Evolutionary conservation across 768 basidiomycete genomes (phyloP), one percentile per base, ranked within the genome.

Genomic region (Amanita jacksonii): DNA sequence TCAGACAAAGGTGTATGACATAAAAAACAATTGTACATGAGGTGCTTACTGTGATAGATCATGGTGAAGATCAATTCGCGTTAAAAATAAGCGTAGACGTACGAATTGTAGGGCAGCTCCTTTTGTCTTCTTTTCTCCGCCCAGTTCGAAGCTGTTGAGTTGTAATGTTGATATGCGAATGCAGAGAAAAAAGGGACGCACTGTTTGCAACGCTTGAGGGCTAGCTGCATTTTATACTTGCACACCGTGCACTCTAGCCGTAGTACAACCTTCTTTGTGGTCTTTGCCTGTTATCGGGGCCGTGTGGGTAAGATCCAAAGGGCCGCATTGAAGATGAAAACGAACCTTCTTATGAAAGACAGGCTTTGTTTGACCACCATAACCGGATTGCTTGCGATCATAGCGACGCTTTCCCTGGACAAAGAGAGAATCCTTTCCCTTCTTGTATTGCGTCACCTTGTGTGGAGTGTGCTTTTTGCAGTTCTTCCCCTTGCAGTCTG

Each of bases 401-500:
- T 99, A 98, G 73, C 96, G 91, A 60, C 96, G 87, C 82, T 99
- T 98, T 73, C 96, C 96, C 73, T 99, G 94, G 41, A 89, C 96
- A 63, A 88, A 87, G 51, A 93, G 70, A 48, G 96, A 98, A 63
- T 90, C 94, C 72, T 99, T 98, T 64, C 96, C 96, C 79, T 90
- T 96, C 84, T 99, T 99, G 80, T 98, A 99, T 66, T 99, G 94
- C 48, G 94, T 97, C 59, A 99, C 94, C 69, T 99, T 99, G 74
- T 98, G 94, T 47, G 93, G 93, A 86, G 90, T 94, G 78, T 96
- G 92, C 70, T 96, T 96, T 71, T 74, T 84, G 87, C 92, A 96
- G 57, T 78, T 68, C 72, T 92, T 94, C 67, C 90, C 89, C 76
- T 92, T 92, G 88, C 92, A 94, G 69, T 74, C 88, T 89, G 54